Evolutionary conservation across 2,329 filamentous ascomycete species (phyloP).

Genomic region (Alternaria sp.): DNA sequence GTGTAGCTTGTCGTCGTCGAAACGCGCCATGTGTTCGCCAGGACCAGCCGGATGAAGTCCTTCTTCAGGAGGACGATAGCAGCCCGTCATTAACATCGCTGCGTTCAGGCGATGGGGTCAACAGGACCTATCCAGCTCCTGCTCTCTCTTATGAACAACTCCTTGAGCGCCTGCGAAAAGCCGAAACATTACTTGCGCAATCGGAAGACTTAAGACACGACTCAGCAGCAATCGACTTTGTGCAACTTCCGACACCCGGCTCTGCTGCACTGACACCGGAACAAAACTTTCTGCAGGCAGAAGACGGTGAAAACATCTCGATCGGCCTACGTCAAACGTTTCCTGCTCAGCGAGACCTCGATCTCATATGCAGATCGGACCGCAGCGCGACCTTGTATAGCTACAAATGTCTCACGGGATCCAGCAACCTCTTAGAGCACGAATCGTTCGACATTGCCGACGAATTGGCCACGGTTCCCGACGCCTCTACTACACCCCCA

Average conservation of each 20-base stretch:
- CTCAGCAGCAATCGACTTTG: constrained; percentile 1
- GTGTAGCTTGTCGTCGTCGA: constrained; percentile 11
- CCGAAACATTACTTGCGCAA: constrained; percentile 14
- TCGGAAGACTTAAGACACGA: background rate
- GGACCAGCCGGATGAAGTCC: constrained; percentile 22
- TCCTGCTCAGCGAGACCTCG: constrained; percentile 5
- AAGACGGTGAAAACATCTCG: constrained; percentile 13
- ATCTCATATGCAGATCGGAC: background rate
- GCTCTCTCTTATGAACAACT: constrained; percentile 3
- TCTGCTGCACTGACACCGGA: constrained; percentile 1
- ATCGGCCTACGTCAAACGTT: constrained; percentile 14
- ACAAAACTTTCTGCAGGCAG: background rate
- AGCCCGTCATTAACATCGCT: background rate
- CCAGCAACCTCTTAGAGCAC: constrained; percentile 11
- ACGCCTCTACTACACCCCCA: constrained; percentile 29
- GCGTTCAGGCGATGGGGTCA: background rate
- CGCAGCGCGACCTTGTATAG: constrained; percentile 7
- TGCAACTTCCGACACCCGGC: constrained; percentile 2
- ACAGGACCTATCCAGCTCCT: background rate
- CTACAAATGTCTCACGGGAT: constrained; percentile 19
- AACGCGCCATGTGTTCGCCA: constrained; percentile 30
- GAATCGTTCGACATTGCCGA: constrained; percentile 13
- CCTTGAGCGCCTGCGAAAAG: constrained; percentile 17
- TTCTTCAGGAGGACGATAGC: background rate
- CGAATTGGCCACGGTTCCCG: constrained; percentile 13